phyloP scores from a whole-genome alignment of 1,284 basidiomycete genomes.

The Abortiporus biennis region DNA sequence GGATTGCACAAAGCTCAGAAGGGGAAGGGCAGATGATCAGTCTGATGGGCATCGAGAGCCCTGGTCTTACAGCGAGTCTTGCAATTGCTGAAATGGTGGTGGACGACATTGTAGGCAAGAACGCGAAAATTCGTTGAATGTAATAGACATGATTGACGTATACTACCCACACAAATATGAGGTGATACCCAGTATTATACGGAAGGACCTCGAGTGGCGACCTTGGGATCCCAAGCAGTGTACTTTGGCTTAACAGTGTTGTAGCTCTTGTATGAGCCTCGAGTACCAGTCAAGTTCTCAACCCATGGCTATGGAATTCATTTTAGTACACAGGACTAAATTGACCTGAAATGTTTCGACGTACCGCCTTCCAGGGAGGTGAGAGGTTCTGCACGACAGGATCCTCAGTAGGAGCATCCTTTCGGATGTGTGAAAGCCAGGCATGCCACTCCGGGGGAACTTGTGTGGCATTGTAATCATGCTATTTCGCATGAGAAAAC shows the following conservation, averaged over 20 bases:
- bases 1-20: conserved; percentile 11
- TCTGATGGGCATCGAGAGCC: conserved; percentile 74
- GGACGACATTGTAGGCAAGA: conserved; percentile 41
- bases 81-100: conserved; percentile 72
- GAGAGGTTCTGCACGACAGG: conserved; percentile 58
- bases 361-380: conserved; percentile 80
- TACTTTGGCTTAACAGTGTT: conserved; percentile 83
- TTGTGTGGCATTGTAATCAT: conserved; percentile 86
- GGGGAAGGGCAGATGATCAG: conserved; percentile 52
- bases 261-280: conserved; percentile 84
- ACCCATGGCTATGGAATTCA: conserved; percentile 52
- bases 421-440: conserved; percentile 89
- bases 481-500: conserved; percentile 32
- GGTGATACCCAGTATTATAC: conserved; percentile 3
- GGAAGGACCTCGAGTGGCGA: conserved; percentile 36
- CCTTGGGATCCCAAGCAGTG: conserved; percentile 78
- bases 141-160: conserved; percentile 12
- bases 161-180: too few relatives aligned
- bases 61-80: conserved; percentile 69
- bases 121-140: too few relatives aligned
- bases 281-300: conserved; percentile 89
- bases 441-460: conserved; percentile 93
- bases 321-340: background rate
- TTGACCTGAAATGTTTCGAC: conserved; percentile 24
- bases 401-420: conserved; percentile 74